These are phyloP conservation scores for Coemansia sp. DNA, from an alignment of 192 early-diverging fungal genomes.

Conservation along the genomic window DNA sequence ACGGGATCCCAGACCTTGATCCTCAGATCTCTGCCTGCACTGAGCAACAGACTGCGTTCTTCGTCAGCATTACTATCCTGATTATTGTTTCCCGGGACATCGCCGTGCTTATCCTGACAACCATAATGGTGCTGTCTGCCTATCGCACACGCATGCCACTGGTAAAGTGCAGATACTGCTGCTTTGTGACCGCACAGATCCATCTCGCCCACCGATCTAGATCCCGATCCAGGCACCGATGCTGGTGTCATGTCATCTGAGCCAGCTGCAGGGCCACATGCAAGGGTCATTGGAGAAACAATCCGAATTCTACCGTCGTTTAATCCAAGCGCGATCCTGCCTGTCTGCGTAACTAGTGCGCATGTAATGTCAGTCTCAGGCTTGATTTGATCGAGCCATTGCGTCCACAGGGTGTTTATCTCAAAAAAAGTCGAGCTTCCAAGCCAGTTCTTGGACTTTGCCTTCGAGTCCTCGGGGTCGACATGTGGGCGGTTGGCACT, in stretches of 20 bases:
- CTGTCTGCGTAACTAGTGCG: slow-evolving; percentile 16
- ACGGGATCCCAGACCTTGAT: slow-evolving; percentile 40
- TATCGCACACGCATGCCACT: slow-evolving; percentile 16
- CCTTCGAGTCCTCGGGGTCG: slow-evolving; percentile 11
- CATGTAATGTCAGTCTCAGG: slow-evolving; percentile 16
- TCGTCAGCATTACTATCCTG: no score
- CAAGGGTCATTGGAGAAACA: slow-evolving; percentile 22
- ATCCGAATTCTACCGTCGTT: slow-evolving; percentile 24
- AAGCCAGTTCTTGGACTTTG: slow-evolving; percentile 33
- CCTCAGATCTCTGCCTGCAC: slow-evolving; percentile 50
- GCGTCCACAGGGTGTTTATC: slow-evolving; percentile 28
- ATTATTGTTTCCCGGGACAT: neutral
- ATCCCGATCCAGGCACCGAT: neutral
- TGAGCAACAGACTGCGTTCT: slow-evolving; percentile 27
- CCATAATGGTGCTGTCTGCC: neutral
- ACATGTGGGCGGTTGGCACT: slow-evolving; percentile 47
- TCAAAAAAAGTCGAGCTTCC: slow-evolving; percentile 22
- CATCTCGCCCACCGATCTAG: neutral
- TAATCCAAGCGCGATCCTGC: slow-evolving; percentile 25
- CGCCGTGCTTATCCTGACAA: neutral
- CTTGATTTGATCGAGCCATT: slow-evolving; percentile 23
- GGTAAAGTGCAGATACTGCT: slow-evolving; percentile 30
- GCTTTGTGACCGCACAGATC: slow-evolving; percentile 31
- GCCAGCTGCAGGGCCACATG: neutral
- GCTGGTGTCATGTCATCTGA: neutral